Percentiles rank a stretch among this genome's conserved stretches.
Conservation (phyloP, 768 basidiomycete species). For the Hortiboletus campestris region DNA sequence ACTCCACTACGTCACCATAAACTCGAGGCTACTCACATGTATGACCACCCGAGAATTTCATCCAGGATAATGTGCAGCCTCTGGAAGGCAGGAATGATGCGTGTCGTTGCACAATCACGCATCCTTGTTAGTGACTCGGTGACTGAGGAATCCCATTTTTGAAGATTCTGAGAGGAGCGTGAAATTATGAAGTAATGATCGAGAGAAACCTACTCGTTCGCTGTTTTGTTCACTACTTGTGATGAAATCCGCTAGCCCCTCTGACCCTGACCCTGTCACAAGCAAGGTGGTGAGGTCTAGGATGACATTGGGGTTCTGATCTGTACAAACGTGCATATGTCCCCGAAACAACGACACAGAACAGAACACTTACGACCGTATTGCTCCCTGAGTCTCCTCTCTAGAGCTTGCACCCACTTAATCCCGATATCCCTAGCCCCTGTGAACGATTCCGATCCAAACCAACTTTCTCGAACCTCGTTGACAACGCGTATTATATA, state of each 20-base stretch:
- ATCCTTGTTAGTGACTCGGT: constrained; percentile 67
- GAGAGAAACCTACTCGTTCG: constrained; percentile 57
- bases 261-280: constrained; percentile 69
- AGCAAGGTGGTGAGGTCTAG: constrained; percentile 71
- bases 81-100: constrained; percentile 71
- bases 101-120: constrained; percentile 70
- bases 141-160: constrained; percentile 80
- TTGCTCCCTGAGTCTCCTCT: constrained; percentile 61
- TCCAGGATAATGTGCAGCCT: constrained; percentile 72
- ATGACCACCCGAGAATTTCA: constrained; percentile 77
- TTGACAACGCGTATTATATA: constrained; percentile 67
- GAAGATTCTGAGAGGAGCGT: constrained; percentile 54
- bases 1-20: constrained; percentile 6
- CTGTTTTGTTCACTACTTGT: constrained; percentile 78
- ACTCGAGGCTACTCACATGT: constrained; percentile 48
- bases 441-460: constrained; percentile 60
- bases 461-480: constrained; percentile 74
- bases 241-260: constrained; percentile 70
- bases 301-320: constrained; percentile 58
- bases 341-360: constrained; percentile 11
- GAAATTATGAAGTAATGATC: constrained; percentile 16
- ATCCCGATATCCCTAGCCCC: constrained; percentile 74
- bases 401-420: constrained; percentile 67
- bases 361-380: constrained; percentile 55
- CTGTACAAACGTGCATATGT: constrained; percentile 35